A percentile compares a stretch with the other conserved stretches of the same genome.
These are phyloP conservation scores for Wickerhamomyces pijperi DNA, from an alignment of 805 yeast species.

Conservation along the genomic window DNA sequence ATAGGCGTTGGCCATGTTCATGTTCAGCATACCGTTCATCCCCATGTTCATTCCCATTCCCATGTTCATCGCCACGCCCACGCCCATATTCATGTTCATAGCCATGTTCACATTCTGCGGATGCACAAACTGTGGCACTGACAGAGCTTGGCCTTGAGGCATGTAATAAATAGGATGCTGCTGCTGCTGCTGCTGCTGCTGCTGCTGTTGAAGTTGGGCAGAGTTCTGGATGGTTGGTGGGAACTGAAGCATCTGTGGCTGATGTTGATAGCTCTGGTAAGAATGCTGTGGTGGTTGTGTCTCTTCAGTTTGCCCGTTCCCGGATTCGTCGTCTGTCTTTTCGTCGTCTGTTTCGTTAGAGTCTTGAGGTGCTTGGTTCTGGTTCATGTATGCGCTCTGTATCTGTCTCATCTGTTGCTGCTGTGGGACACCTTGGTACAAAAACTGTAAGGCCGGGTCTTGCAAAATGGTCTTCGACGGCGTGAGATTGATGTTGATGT, in stretches of 20 bases:
- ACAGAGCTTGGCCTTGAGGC: slow-evolving; percentile 4
- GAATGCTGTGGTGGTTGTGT: too few relatives aligned
- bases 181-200: slow-evolving; percentile 23
- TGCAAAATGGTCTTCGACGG: too few relatives aligned
- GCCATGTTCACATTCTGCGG: slow-evolving; percentile 1
- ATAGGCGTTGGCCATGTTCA: neutral
- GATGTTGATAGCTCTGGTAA: slow-evolving; percentile 4
- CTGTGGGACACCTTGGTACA: neutral
- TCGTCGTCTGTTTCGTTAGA: slow-evolving; percentile 1
- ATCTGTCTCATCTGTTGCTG: neutral
- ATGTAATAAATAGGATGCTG: slow-evolving; percentile 19
- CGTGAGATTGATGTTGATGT: neutral
- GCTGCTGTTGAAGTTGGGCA: slow-evolving; percentile 20
- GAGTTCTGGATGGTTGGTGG: slow-evolving; percentile 1
- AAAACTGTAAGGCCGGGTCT: too few relatives aligned
- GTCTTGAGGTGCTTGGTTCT: neutral
- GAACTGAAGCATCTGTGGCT: slow-evolving; percentile 21
- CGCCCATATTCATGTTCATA: too few relatives aligned
- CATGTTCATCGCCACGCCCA: too few relatives aligned
- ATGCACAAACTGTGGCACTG: slow-evolving; percentile 4
- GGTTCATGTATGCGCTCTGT: neutral
- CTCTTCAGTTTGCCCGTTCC: slow-evolving; percentile 2
- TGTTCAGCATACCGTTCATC: too few relatives aligned
- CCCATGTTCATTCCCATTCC: too few relatives aligned
- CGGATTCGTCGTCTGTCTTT: neutral